phyloP scores from a whole-genome alignment of 1,284 basidiomycete genomes.

The Clitocybe nebularis region DNA sequence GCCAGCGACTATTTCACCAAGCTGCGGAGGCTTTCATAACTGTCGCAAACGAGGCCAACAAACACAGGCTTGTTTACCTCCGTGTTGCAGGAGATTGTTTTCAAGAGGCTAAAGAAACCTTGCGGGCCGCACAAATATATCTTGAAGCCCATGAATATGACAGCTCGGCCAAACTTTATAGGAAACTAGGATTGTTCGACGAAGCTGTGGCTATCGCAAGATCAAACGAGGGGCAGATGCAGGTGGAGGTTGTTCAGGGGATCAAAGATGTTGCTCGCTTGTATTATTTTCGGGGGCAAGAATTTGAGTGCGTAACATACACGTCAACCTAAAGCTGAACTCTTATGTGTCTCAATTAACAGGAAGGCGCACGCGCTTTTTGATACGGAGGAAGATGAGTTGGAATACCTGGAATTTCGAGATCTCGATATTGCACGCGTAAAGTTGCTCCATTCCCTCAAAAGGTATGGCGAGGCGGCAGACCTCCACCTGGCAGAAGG shows the following conservation, averaged over 20 bases:
- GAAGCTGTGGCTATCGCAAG: slow-evolving; percentile 18
- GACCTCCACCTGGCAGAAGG: slow-evolving; percentile 52
- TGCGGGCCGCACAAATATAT: slow-evolving; percentile 45
- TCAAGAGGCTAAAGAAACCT: slow-evolving; percentile 18
- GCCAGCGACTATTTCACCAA: slow-evolving; percentile 29
- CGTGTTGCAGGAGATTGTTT: slow-evolving; percentile 53
- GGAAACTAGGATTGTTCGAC: slow-evolving; percentile 48
- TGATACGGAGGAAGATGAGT: slow-evolving; percentile 42
- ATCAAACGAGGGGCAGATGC: slow-evolving; percentile 33
- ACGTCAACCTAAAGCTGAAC: background rate
- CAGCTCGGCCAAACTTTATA: slow-evolving; percentile 42
- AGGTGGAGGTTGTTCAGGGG: slow-evolving; percentile 29
- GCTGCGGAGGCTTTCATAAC: slow-evolving; percentile 48
- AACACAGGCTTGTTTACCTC: slow-evolving; percentile 36
- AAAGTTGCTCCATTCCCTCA: slow-evolving; percentile 42
- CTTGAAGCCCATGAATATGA: slow-evolving; percentile 40
- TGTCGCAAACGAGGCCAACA: slow-evolving; percentile 30
- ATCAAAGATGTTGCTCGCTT: slow-evolving; percentile 49
- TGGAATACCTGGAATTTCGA: slow-evolving; percentile 56
- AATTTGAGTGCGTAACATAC: slow-evolving; percentile 30
- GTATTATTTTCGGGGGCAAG: slow-evolving; percentile 34
- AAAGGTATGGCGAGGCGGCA: slow-evolving; percentile 48
- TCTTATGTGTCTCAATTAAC: slow-evolving; percentile 3
- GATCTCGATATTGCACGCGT: slow-evolving; percentile 52
- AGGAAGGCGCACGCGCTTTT: slow-evolving; percentile 53